Evolutionary conservation across 78 protist species (phyloP), one percentile per base, ranked within the genome.

Genomic region (Polysphondylium violaceum): DNA sequence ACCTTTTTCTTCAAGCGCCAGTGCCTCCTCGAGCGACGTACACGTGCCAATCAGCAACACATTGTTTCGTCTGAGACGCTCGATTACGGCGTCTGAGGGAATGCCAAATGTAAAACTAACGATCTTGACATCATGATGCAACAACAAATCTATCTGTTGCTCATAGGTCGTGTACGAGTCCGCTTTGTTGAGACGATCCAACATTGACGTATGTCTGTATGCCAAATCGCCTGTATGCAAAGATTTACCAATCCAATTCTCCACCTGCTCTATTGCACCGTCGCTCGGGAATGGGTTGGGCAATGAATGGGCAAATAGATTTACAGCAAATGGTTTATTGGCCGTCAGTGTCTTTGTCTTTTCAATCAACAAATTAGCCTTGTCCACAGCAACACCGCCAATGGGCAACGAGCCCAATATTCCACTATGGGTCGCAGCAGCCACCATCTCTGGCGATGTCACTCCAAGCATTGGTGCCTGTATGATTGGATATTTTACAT

Each of bases 91-190:
- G 5, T 23, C 16, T 6, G 27, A 38, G 8, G 33, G 23, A 19
- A 40, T 4, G 38, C 90, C 90, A 83, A 83, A 83, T 55, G 76
- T 67, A 58, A 83, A 83, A 69, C 90, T 83, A 12, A 83, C 14
- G 23, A 83, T 55, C 17, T 67, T 40, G 2, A 55, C 29, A 33
- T 59, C 79, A 1, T 50, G 47, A 9, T 63, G 55, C 43, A 31
- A 11, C 12, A 68, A 16, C 5, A 67, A 11, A 29, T 69, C 69
- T 1, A 63, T 59, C 8, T 64, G 68, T 6, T 59, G 41, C 1
- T 41, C 55, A 29, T 67, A 29, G 31, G 14, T 59, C 12, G 9
- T 12, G 12, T 50, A 16, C 12, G 55, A 50, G n/a, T 50, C 55
- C 25, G 12, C 12, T 50, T 12, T 50, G 12, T 50, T 9, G 55